These are phyloP conservation scores for Coelastrella sp. DNA, from an alignment of 139 green algal genomes.

Conservation along the genomic window DNA sequence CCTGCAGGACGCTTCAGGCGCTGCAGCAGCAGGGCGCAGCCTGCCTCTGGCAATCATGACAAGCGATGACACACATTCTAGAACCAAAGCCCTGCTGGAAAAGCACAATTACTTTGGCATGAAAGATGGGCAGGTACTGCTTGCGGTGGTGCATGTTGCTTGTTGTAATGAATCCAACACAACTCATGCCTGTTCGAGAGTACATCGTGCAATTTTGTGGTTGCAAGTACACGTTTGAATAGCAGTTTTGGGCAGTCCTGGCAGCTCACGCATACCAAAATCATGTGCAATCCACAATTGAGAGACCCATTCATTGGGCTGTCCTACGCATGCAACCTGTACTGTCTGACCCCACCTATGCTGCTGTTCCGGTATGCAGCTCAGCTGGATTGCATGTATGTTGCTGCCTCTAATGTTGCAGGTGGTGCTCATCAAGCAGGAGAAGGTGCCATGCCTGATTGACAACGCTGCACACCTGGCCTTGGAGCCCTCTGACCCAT, in stretches of 20 bases:
- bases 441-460: constrained; percentile 97
- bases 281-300: too few species aligned
- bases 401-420: constrained; percentile 49
- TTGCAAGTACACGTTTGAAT: too few species aligned
- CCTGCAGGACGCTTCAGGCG: constrained; percentile 67
- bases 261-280: too few species aligned
- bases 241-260: too few species aligned
- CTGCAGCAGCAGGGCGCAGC: neutral
- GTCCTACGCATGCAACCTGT: too few species aligned
- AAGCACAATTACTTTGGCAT: constrained; percentile 92
- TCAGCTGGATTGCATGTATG: neutral
- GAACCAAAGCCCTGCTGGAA: constrained; percentile 86
- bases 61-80: constrained; percentile 94
- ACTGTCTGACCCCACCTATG: too few species aligned
- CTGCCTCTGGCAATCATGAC: constrained; percentile 99
- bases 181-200: neutral
- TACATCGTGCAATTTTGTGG: too few species aligned
- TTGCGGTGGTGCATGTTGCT: neutral
- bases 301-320: too few species aligned
- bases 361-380: too few species aligned
- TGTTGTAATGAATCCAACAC: neutral
- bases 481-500: constrained; percentile 81
- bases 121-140: constrained; percentile 70
- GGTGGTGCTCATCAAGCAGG: constrained; percentile 95
- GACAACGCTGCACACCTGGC: constrained; percentile 92